phyloP scores from a whole-genome alignment of 306 rosid species.

The Ammopiptanthus mongolicus region DNA sequence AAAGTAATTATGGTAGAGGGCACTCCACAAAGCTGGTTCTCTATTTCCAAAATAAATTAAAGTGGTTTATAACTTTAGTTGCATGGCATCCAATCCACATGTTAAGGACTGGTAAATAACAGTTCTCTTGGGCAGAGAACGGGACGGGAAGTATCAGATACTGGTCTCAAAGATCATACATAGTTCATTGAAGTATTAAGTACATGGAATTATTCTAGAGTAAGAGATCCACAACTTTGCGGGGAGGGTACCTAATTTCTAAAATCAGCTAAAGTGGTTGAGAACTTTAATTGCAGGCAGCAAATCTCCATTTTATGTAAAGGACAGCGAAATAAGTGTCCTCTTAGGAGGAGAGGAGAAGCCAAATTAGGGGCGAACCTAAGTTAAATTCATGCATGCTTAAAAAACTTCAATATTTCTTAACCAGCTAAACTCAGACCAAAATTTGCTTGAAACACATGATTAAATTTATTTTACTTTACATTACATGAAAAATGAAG shows the following conservation, averaged over 20 bases:
- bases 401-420: background rate
- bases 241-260: background rate
- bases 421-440: background rate
- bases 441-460: background rate
- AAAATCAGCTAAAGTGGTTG: background rate
- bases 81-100: background rate
- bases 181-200: background rate
- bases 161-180: background rate
- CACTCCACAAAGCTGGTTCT: background rate
- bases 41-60: background rate
- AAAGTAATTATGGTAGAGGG: background rate
- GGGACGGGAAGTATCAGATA: background rate
- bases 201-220: background rate
- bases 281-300: background rate
- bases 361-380: background rate
- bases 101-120: background rate
- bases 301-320: background rate
- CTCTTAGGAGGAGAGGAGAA: background rate
- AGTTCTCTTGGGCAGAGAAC: background rate
- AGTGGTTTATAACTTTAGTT: background rate
- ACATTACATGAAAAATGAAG: background rate
- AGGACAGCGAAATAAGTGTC: background rate
- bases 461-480: background rate
- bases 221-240: background rate
- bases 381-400: background rate